Base-by-base conservation (phyloP, 1,284 basidiomycete genomes). In the Apiotrichum veenhuisii region DNA sequence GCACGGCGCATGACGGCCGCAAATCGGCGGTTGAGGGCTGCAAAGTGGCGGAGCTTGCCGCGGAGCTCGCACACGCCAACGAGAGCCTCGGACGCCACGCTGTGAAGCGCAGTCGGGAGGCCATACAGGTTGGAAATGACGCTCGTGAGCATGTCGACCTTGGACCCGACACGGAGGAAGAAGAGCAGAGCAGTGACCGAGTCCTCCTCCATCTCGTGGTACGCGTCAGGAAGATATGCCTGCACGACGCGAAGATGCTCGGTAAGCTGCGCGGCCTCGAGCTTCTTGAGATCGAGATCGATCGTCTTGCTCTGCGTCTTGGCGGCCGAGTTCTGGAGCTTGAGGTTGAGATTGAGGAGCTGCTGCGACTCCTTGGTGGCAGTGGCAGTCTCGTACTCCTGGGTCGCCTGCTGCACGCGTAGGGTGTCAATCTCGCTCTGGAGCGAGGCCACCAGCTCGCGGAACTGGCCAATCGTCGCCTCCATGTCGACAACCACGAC, bases 21-120 rank as follows among this genome's bases (percentile, higher is more conserved):
- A 66, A 96, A 95, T 25, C 91, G 87, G 70, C 88, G 89, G 81
- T 89, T 91, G 14, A 93, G 80, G 1, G 84, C 87, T 0, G 89
- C 85, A 48, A 96, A 82, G 50, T 84, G 82, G 1, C 87, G 85
- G 27, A 95, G 82, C 51, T 88, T 86, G 34, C 87, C 86, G 61
- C 90, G 83, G 81, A 91, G 87, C 81, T 96, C 93, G 75, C 93
- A 96, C 46, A 93, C 85, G 30, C 89, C 88, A 17, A 95, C 89
- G 4, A 95, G 81, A 0, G 83, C 65, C 55, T 94, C 91, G 0
- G 89, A 86, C 1, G 91, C 86, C 33, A 84, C 80, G 0, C 85
- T 86, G 64, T 87, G 88, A 30, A 96, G 82, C 1, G 87, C 84
- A 34, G 91, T 88, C 0, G 91, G 90, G 20, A 97, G 78, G 34